Evolutionary conservation across 345 rosid species (phyloP).

Genomic region (Euclidium syriacum): DNA sequence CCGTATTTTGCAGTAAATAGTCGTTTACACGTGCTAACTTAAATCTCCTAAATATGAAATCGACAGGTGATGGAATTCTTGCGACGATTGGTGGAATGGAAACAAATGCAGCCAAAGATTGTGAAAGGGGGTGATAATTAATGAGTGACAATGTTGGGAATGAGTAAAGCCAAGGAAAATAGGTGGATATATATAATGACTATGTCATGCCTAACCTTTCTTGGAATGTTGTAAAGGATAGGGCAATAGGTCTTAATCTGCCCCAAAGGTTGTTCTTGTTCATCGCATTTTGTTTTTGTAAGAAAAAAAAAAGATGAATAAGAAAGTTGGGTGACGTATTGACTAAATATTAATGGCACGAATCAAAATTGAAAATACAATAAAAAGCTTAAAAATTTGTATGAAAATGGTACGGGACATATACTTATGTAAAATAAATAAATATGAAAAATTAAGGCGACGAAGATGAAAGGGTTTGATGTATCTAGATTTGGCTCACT

Average conservation of each 20-base stretch:
- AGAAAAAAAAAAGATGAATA: constrained; percentile 3
- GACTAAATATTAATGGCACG: not conserved
- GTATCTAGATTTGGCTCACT: constrained; percentile 24
- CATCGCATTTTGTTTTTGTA: constrained; percentile 22
- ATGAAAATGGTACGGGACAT: not conserved
- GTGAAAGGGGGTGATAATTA: not conserved
- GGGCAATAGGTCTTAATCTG: constrained; percentile 10
- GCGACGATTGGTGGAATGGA: constrained; percentile 56
- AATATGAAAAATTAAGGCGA: not conserved
- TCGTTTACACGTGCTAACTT: not conserved
- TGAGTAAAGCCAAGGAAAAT: not conserved
- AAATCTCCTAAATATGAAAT: constrained; percentile 7
- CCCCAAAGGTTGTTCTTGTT: constrained; percentile 14
- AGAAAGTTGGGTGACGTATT: not conserved
- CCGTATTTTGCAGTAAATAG: not conserved
- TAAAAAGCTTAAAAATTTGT: not conserved
- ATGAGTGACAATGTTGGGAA: constrained; percentile 1
- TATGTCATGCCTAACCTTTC: constrained; percentile 24
- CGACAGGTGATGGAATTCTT: constrained; percentile 64
- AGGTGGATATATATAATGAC: not conserved
- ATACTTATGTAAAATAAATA: not conserved
- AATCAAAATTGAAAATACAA: too few relatives aligned
- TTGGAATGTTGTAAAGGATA: constrained; percentile 15
- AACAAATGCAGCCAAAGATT: constrained; percentile 30
- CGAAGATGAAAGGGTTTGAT: not conserved